Percentiles rank a stretch among this genome's conserved stretches.
Conservation (phyloP, 768 basidiomycete genomes). For the Boletellus emodensis region DNA sequence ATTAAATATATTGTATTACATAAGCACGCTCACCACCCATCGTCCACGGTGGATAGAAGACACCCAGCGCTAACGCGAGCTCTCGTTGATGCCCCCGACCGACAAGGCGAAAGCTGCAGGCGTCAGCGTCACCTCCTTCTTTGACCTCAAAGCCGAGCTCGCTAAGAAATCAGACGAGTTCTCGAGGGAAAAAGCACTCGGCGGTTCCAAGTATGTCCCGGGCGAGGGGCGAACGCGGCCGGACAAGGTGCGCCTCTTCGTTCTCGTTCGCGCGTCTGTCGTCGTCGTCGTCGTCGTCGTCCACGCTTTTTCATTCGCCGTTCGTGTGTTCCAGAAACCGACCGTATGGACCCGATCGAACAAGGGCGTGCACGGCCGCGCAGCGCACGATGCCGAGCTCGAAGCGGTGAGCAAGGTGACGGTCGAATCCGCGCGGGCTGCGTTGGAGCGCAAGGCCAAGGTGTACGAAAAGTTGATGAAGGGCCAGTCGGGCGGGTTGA, state of each 20-base stretch:
- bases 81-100: slow-evolving; percentile 39
- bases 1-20: too few species aligned
- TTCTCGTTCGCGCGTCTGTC: too few species aligned
- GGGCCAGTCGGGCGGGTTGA: slow-evolving; percentile 76
- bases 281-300: background rate
- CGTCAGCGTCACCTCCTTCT: slow-evolving; percentile 69
- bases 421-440: slow-evolving; percentile 65
- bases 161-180: slow-evolving; percentile 54
- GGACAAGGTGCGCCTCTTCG: slow-evolving; percentile 53
- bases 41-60: background rate
- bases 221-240: slow-evolving; percentile 58
- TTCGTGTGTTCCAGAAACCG: slow-evolving; percentile 52
- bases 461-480: slow-evolving; percentile 75
- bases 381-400: slow-evolving; percentile 63
- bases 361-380: slow-evolving; percentile 64
- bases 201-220: slow-evolving; percentile 45
- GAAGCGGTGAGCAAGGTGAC: slow-evolving; percentile 68
- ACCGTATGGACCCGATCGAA: slow-evolving; percentile 75
- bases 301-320: too few species aligned
- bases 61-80: slow-evolving; percentile 1
- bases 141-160: slow-evolving; percentile 70
- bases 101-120: slow-evolving; percentile 63
- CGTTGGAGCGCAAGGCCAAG: slow-evolving; percentile 72
- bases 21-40: background rate
- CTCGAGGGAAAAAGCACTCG: slow-evolving; percentile 58